Base-by-base conservation (phyloP, 108 stramenopile genomes). In the Skeletonema costatum region DNA sequence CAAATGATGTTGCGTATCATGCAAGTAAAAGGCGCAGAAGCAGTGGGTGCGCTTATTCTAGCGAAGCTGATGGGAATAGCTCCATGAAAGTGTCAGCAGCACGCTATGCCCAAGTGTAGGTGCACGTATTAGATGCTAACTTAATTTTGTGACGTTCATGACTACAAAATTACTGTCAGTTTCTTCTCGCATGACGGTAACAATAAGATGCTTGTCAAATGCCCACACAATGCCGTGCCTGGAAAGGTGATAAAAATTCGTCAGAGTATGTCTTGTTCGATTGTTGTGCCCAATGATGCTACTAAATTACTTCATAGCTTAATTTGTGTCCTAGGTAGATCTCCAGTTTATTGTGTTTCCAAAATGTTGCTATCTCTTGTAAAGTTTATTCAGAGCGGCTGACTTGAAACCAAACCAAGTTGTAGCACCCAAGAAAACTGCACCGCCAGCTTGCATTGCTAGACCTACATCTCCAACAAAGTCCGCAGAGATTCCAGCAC, bases 361-460 rank as follows among this genome's bases (percentile, higher is more conserved):
- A 17, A 0, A 0, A 25, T 25, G 5, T 8, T 29, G 9, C 53
- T 56, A 56, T 56, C 25, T 56, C 25, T 56, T 56, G 53, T 56
- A 56, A 2, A 56, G 53, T 21, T 56, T 56, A 56, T 64, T 64
- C 5, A 64, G 12, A 29, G 68, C 60, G 6, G 78, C 17, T 35
- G 60, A 58, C 68, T 91, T 73, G 0, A 71, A 51, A 1, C 81
- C 84, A 78, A 90, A 95, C 92, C 89, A 92, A 5, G 60, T 64
- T 4, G 95, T 96, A 7, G 92, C 91, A 11, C 87, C 82, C 35
- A 82, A 71, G 48, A 96, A 73, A 10, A 91, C 59, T 17, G 69
- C 92, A 10, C 90, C 82, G 70, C 90, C 86, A 11, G 77, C 74
- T 77, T 91, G 91, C 86, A 96, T 92, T 32, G 95, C 92, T 21